Evolutionary conservation across 164 flowering plant species (phyloP).

Genomic region (Liriodendron chinense): DNA sequence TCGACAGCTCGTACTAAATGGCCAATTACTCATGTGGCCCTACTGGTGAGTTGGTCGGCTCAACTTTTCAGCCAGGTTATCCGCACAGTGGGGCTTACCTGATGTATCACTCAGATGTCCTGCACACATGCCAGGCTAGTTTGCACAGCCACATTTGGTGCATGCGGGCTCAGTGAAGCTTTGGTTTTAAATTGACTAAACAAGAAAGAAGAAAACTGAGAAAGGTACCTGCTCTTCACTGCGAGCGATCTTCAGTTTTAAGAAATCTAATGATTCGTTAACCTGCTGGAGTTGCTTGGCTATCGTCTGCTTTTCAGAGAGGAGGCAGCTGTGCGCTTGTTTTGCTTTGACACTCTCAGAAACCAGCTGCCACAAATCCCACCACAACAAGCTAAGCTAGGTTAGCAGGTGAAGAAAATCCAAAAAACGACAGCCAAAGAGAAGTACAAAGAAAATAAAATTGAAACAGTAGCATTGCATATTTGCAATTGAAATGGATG

Average conservation of each 20-base stretch:
- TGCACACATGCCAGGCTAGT: background rate
- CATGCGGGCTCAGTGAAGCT: background rate
- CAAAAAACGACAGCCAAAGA: background rate
- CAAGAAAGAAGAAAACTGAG: background rate
- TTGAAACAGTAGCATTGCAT: background rate
- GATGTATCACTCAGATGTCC: background rate
- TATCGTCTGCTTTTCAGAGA: constrained; percentile 70
- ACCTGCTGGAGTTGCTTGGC: constrained; percentile 72
- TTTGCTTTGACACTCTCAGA: constrained; percentile 92
- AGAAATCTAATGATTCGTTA: constrained; percentile 54
- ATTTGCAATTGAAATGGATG: background rate
- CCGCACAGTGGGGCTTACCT: background rate
- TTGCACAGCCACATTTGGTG: background rate
- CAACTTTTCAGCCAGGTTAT: background rate
- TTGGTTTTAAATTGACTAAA: background rate
- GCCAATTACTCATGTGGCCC: background rate
- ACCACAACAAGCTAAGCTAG: constrained; percentile 13
- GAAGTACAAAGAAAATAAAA: background rate
- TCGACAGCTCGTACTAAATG: background rate
- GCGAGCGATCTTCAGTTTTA: constrained; percentile 46
- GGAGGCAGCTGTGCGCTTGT: constrained; percentile 58
- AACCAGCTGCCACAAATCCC: constrained; percentile 56
- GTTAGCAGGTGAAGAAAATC: background rate
- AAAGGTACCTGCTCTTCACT: constrained; percentile 75
- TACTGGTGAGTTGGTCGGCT: background rate